A percentile compares a stretch with the other conserved stretches of the same genome.
Conservation (phyloP, 2,329 filamentous ascomycete species). For the Elsinoe ampelina region DNA sequence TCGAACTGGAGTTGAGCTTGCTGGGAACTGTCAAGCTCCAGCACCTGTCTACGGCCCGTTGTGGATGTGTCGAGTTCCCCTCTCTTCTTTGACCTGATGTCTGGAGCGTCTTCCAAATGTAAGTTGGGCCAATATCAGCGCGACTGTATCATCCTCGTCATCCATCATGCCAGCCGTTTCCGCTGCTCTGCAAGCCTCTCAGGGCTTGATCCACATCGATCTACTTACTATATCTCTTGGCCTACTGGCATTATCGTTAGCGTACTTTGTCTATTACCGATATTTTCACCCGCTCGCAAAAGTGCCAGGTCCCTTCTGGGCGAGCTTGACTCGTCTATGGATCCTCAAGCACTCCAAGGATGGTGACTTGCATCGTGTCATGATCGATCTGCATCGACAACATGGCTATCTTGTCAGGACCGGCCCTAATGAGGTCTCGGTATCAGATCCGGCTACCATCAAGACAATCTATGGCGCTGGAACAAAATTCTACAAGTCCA, state of each 20-base stretch:
- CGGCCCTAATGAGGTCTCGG: constrained; percentile 25
- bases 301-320: constrained; percentile 23
- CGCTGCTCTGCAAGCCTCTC: constrained; percentile 1
- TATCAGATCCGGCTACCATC: constrained; percentile 23
- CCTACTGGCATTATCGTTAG: constrained; percentile 4
- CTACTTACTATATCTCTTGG: constrained; percentile 2
- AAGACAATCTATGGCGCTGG: constrained; percentile 30
- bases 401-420: constrained; percentile 26
- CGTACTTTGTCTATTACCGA: constrained; percentile 22
- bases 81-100: neutral
- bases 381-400: constrained; percentile 24
- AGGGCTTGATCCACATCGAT: neutral
- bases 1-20: neutral
- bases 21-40: neutral
- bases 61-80: neutral
- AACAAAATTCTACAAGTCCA: constrained; percentile 33
- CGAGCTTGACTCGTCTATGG: constrained; percentile 24
- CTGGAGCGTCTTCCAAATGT: neutral
- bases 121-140: too few species aligned
- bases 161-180: constrained; percentile 5
- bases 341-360: constrained; percentile 25
- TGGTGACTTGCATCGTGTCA: constrained; percentile 24
- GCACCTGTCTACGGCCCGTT: neutral
- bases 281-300: constrained; percentile 22
- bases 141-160: neutral